Evolutionary conservation across 2,329 filamentous ascomycete species (phyloP), one percentile per base, ranked within the genome.

Genomic region (Elsinoe arachidis): DNA sequence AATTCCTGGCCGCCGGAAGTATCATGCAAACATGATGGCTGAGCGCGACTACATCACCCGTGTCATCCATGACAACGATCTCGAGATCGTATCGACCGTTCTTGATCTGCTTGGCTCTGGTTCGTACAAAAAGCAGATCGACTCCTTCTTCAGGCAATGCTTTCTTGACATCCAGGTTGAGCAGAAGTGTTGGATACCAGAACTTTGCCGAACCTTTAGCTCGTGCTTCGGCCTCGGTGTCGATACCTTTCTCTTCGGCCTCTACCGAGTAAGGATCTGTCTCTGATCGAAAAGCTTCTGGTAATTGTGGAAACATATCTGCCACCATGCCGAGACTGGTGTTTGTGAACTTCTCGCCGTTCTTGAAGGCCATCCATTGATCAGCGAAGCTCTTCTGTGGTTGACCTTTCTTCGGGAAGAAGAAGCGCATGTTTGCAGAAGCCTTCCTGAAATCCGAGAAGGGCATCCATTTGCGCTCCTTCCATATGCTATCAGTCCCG

Each of bases 131-230:
- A 55, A 95, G 67, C 84, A 86, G 93, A 67, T 88, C 83, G 1
- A 82, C 81, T 0, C 88, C 88, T 41, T 81, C 80, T 3, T 73
- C 71, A 0, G 87, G 87, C 44, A 95, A 68, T 5, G 77, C 69
- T 67, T 86, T 88, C 74, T 92, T 93, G 38, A 90, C 74, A 61
- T 95, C 88, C 19, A 95, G 65, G 67, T 88, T 90, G 67, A 93
- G 71, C 15, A 84, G 73, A 1, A 95, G 70, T 0, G 88, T 95
- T 0, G 87, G 87, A 67, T 88, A 90, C 88, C 87, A 90, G 63
- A 82, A 83, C 17, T 66, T 69, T 55, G 72, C 67, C 61, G 60
- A 61, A 33, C 60, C 61, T 41, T 64, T 52, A 38, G 68, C 64
- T 53, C 67, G 58, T 44, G 66, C 59, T 14, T 63, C 60, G 23